Conservation (phyloP, 805 yeast species). For the Candida succiphila region DNA sequence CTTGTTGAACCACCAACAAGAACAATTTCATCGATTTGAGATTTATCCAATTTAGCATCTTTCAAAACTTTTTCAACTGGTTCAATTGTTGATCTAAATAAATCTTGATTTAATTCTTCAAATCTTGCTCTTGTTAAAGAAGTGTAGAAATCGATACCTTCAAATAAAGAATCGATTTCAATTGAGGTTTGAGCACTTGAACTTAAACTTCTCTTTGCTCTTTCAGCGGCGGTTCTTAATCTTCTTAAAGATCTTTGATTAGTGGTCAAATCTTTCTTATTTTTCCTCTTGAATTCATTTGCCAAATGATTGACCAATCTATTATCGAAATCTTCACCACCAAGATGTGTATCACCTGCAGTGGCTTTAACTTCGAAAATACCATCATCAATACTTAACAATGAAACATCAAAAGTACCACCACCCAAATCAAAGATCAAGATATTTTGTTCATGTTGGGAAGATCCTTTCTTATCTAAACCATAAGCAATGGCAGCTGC, state of each 20-base stretch:
- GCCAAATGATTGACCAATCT: conserved; percentile 82
- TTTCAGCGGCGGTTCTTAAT: conserved; percentile 97
- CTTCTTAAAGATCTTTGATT: conserved; percentile 98
- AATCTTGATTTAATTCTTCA: conserved; percentile 90
- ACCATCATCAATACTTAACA: conserved; percentile 69
- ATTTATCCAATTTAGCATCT: conserved; percentile 86
- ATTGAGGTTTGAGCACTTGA: conserved; percentile 92
- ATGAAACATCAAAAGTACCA: conserved; percentile 77
- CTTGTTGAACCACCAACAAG: conserved; percentile 97
- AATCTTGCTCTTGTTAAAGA: conserved; percentile 95
- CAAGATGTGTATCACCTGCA: conserved; percentile 77
- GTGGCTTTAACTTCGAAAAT: conserved; percentile 78
- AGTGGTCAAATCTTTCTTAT: conserved; percentile 85
- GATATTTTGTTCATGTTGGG: conserved; percentile 36
- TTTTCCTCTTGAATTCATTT: conserved; percentile 94
- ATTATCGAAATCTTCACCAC: conserved; percentile 81
- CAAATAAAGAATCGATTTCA: conserved; percentile 90
- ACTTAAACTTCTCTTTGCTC: conserved; percentile 98
- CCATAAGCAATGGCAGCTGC: conserved; percentile 85
- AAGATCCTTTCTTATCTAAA: conserved; percentile 38
- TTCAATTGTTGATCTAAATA: conserved; percentile 87
- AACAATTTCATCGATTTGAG: conserved; percentile 86
- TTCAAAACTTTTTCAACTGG: conserved; percentile 93
- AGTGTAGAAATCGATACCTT: conserved; percentile 95
- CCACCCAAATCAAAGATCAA: conserved; percentile 75